Evolutionary conservation across 2,329 filamentous ascomycete species (phyloP).

Genomic region (Botrytis tulipae): DNA sequence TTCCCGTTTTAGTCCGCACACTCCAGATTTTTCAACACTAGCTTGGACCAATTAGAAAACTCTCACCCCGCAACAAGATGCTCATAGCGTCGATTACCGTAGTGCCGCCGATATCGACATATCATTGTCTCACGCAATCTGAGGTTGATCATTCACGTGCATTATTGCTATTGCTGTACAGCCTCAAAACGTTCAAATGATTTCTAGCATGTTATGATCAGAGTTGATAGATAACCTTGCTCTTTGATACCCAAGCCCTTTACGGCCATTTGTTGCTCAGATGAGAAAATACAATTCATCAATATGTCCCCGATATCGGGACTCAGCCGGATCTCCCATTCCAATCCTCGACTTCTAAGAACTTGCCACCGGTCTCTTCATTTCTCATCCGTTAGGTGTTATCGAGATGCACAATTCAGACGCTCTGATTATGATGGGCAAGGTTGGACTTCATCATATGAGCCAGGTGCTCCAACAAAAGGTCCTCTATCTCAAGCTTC

Average conservation of each 20-base stretch:
- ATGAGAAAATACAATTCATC: constrained; percentile 13
- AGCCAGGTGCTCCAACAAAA: constrained; percentile 57
- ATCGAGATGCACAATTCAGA: constrained; percentile 35
- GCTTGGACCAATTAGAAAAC: constrained; percentile 8
- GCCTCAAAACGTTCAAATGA: neutral
- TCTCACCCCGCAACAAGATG: constrained; percentile 11
- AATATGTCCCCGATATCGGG: constrained; percentile 20
- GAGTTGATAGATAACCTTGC: neutral
- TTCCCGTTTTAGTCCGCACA: neutral
- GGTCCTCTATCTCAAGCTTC: constrained; percentile 54
- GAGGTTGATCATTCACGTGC: neutral
- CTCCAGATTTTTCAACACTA: neutral
- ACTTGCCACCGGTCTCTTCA: neutral
- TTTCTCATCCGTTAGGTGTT: neutral
- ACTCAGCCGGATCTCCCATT: constrained; percentile 6
- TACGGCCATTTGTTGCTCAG: neutral
- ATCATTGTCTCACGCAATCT: neutral
- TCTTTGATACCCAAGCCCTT: neutral
- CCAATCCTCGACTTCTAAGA: constrained; percentile 24
- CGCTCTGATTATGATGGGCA: constrained; percentile 58
- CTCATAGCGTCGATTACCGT: neutral
- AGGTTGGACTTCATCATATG: constrained; percentile 61
- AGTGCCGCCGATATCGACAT: neutral
- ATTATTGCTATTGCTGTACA: neutral
- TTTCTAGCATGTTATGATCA: neutral